Percentiles rank a stretch among this genome's conserved stretches.
These are phyloP conservation scores for Micromonas commoda DNA, from an alignment of 139 green algal species.

Conservation along the genomic window DNA sequence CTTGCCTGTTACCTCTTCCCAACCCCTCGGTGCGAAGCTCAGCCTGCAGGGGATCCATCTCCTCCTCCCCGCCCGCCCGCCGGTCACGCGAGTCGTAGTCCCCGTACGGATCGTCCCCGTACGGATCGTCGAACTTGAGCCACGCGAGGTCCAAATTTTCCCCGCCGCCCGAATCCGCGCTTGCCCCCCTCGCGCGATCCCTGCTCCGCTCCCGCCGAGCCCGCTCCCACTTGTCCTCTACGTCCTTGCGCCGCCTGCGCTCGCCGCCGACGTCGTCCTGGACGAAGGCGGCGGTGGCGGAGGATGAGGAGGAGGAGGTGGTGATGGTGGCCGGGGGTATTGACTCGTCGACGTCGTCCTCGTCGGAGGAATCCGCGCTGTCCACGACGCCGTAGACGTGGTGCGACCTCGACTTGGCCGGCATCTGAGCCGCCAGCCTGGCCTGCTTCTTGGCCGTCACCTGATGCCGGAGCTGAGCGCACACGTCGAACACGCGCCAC, in stretches of 20 bases:
- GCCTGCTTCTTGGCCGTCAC: not conserved
- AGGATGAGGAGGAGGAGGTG: not conserved
- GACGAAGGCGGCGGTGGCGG: too few relatives aligned
- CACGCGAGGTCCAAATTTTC: not conserved
- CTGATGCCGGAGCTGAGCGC: conserved; percentile 17
- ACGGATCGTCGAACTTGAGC: not conserved
- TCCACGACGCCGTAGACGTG: not conserved
- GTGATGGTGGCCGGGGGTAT: too few relatives aligned
- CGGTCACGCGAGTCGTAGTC: not conserved
- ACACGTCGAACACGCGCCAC: conserved; percentile 18
- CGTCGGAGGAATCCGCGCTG: not conserved
- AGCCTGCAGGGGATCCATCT: not conserved
- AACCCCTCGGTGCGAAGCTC: not conserved
- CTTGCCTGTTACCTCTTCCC: too few relatives aligned
- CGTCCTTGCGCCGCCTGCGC: not conserved
- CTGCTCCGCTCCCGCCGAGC: not conserved
- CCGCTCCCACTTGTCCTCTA: not conserved
- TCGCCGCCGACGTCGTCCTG: not conserved
- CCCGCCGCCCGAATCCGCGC: not conserved
- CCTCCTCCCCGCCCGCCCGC: not conserved
- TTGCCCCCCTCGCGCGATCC: too few relatives aligned
- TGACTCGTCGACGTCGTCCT: not conserved
- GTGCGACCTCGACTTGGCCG: not conserved
- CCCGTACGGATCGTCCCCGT: not conserved
- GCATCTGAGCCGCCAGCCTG: not conserved